Conservation (phyloP, 441 rosid species). For the Populus tomentosa region DNA sequence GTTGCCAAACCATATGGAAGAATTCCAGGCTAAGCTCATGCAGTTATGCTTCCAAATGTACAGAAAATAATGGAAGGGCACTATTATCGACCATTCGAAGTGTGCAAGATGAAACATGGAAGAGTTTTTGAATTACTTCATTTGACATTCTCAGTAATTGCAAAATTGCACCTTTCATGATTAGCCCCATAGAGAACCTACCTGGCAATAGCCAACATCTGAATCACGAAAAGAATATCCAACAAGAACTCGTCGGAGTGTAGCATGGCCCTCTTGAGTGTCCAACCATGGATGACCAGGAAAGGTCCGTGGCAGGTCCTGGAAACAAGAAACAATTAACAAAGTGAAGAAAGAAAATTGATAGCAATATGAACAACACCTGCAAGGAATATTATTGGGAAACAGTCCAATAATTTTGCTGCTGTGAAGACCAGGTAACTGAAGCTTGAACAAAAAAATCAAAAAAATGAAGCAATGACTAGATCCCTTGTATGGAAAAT, state of each 20-base stretch:
- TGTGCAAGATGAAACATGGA: neutral
- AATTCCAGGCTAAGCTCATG: neutral
- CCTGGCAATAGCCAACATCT: slow-evolving; percentile 99
- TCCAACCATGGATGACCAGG: slow-evolving; percentile 99
- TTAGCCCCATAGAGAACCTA: slow-evolving; percentile 20
- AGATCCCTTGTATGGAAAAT: neutral
- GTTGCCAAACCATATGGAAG: neutral
- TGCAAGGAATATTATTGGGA: neutral
- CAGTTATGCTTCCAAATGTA: neutral
- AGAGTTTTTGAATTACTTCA: neutral
- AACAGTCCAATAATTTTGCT: neutral
- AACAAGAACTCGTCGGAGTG: slow-evolving; percentile 88
- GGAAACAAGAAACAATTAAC: slow-evolving; percentile 16
- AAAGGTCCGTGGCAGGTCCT: slow-evolving; percentile 96
- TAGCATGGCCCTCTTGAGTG: slow-evolving; percentile 91
- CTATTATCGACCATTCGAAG: neutral
- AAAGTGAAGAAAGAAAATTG: neutral
- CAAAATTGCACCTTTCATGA: neutral
- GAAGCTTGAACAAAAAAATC: neutral
- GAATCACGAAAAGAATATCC: slow-evolving; percentile 96
- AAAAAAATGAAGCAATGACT: neutral
- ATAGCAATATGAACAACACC: neutral
- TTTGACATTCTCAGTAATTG: neutral
- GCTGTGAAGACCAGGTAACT: neutral
- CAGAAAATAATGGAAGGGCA: neutral